Base-by-base conservation (phyloP, 2,329 filamentous ascomycete species). In the Fusarium siculi region DNA sequence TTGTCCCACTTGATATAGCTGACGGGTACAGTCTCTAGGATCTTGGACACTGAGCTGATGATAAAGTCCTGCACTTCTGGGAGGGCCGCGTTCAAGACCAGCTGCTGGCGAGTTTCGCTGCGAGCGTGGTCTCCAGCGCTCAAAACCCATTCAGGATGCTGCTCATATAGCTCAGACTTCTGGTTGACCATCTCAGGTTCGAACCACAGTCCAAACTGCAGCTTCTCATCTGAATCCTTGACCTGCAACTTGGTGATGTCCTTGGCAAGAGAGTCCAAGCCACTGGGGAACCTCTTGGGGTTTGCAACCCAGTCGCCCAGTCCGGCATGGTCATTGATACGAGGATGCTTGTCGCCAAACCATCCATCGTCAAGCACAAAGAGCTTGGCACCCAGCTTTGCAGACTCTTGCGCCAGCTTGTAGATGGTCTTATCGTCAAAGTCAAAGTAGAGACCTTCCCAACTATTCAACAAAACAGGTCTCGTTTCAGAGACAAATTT, bases 171-270 rank as follows among this genome's bases (percentile, higher is more conserved):
- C 5, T 83, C 86, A 0, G 90, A 92, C 59, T 89, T 87, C 4
- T 88, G 87, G 63, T 89, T 91, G 55, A 92, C 87, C 91, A 92
- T 92, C 74, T 92, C 90, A 0, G 90, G 90, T 76, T 92, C 91
- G 5, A 92, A 84, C 90, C 90, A 92, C 7, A 92, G 84, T 21
- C 90, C 90, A 70, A 92, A 92, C 18, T 85, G 83, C 52, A 92
- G 78, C 4, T 86, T 83, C 1, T 82, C 81, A 0, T 59, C 83
- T 0, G 86, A 83, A 36, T 87, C 85, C 5, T 83, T 79, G 0
- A 85, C 84, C 7, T 84, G 82, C 10, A 90, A 83, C 12, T 83
- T 80, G 9, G 85, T 89, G 39, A 91, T 83, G 9, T 84, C 82
- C 0, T 84, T 79, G 3, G 91, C 86, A 4, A 90, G 84, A 0